Conservation (phyloP, 2,329 filamentous ascomycete species). For the Diaporthe ampelina region DNA sequence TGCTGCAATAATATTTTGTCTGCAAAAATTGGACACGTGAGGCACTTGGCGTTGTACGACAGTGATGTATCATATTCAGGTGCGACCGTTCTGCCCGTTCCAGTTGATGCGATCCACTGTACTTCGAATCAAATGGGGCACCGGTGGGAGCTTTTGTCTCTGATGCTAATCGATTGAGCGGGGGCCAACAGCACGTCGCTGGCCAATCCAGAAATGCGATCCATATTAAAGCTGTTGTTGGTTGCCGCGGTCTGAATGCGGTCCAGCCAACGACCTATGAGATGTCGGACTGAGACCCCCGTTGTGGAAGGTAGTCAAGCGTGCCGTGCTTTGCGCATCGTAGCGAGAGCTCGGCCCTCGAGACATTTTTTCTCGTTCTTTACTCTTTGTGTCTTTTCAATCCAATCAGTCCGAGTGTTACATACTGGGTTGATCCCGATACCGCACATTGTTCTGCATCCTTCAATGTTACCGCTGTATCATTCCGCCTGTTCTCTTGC, state of each 20-base stretch:
- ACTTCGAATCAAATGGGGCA: slow-evolving; percentile 2
- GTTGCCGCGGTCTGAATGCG: slow-evolving; percentile 7
- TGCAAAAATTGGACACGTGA: not conserved
- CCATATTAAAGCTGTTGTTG: slow-evolving; percentile 29
- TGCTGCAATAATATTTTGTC: not conserved
- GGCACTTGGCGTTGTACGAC: not conserved
- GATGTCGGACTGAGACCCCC: not conserved
- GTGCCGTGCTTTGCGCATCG: slow-evolving; percentile 17
- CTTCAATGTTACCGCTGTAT: too few relatives aligned
- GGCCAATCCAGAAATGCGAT: slow-evolving; percentile 19
- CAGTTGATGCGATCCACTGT: slow-evolving; percentile 16
- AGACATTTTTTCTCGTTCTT: not conserved
- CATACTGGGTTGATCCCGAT: not conserved
- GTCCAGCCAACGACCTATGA: slow-evolving; percentile 11
- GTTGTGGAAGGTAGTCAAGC: slow-evolving; percentile 22
- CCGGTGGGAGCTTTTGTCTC: not conserved
- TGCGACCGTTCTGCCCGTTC: not conserved
- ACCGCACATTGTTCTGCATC: not conserved
- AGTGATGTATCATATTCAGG: slow-evolving; percentile 27
- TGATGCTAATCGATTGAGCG: not conserved
- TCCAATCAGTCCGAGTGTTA: too few relatives aligned
- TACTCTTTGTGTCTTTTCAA: not conserved
- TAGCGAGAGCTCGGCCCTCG: not conserved
- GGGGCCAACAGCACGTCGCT: slow-evolving; percentile 1
- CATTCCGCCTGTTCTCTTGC: too few relatives aligned